These are phyloP conservation scores for Ilex paraguariensis DNA, from an alignment of 305 asterid species.

Conservation along the genomic window DNA sequence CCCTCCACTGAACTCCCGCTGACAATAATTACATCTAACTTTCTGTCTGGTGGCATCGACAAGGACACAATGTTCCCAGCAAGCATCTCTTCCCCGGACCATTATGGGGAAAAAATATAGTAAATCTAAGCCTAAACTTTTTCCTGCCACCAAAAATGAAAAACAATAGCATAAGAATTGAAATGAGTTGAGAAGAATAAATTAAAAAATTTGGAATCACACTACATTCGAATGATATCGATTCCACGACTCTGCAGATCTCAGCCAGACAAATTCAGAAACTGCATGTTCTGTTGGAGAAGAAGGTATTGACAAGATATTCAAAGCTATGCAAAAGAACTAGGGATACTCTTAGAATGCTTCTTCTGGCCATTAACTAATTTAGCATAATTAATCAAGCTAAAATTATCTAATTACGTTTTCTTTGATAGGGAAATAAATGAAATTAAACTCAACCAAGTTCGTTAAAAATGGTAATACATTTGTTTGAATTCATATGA, in stretches of 20 bases:
- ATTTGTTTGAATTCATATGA: not conserved
- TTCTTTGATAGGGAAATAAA: no score
- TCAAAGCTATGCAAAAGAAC: no score
- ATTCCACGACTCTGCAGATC: not conserved
- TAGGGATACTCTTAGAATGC: no score
- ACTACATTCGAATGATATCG: not conserved
- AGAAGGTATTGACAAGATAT: no score
- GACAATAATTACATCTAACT: conserved; percentile 46
- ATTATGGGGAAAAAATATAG: conserved; percentile 12
- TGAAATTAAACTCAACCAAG: no score
- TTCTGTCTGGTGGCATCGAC: conserved; percentile 45
- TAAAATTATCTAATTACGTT: no score
- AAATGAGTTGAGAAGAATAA: not conserved
- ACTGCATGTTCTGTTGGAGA: no score
- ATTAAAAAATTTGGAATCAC: not conserved
- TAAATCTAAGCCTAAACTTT: not conserved
- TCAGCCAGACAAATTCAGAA: no score
- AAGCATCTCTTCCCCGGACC: conserved; percentile 50
- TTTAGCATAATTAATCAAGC: no score
- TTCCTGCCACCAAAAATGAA: not conserved
- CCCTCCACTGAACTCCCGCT: conserved; percentile 47
- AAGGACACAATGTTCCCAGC: conserved; percentile 52
- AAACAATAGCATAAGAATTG: not conserved
- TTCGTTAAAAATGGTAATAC: no score
- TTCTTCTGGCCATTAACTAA: no score